A percentile compares a stretch with the other conserved stretches of the same genome.
phyloP scores from a whole-genome alignment of 2,329 filamentous ascomycete species.

The Didymella sp. region DNA sequence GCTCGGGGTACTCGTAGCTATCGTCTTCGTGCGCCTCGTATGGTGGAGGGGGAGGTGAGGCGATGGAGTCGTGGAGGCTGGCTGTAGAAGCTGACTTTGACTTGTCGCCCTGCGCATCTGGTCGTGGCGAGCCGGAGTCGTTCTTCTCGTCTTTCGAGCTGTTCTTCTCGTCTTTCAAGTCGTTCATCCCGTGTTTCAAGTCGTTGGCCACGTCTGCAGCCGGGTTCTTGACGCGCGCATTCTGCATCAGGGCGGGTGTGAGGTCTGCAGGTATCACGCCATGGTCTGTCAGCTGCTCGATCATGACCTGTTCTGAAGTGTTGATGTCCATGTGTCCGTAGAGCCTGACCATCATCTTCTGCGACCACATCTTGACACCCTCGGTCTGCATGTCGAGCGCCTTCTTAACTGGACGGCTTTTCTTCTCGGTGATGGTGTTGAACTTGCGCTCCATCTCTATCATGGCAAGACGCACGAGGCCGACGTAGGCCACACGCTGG shows the following conservation, averaged over 20 bases:
- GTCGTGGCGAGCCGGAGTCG: slow-evolving; percentile 37
- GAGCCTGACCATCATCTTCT: slow-evolving; percentile 96
- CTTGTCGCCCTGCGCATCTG: slow-evolving; percentile 30
- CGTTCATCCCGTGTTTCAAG: slow-evolving; percentile 15
- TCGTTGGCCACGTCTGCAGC: slow-evolving; percentile 64
- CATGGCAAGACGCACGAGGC: slow-evolving; percentile 81
- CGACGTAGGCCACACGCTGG: slow-evolving; percentile 95
- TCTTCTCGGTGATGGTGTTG: slow-evolving; percentile 62
- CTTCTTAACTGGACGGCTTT: slow-evolving; percentile 74
- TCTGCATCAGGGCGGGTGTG: slow-evolving; percentile 86
- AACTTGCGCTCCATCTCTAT: slow-evolving; percentile 76
- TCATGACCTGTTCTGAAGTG: slow-evolving; percentile 93
- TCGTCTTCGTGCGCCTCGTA: slow-evolving; percentile 71
- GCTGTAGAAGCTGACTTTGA: slow-evolving; percentile 42
- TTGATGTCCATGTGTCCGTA: slow-evolving; percentile 98
- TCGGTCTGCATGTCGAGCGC: slow-evolving; percentile 73
- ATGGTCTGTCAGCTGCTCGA: slow-evolving; percentile 93
- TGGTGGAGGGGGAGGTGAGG: slow-evolving; percentile 62
- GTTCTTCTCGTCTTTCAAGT: background rate
- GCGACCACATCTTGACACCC: slow-evolving; percentile 91
- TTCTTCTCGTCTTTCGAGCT: slow-evolving; percentile 4
- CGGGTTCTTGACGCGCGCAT: slow-evolving; percentile 91
- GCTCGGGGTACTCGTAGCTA: slow-evolving; percentile 73
- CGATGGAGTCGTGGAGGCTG: slow-evolving; percentile 41
- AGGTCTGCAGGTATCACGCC: slow-evolving; percentile 86